Base-by-base conservation (phyloP, 371 early-diverging fungal genomes). In the Apophysomyces ossiformis region DNA sequence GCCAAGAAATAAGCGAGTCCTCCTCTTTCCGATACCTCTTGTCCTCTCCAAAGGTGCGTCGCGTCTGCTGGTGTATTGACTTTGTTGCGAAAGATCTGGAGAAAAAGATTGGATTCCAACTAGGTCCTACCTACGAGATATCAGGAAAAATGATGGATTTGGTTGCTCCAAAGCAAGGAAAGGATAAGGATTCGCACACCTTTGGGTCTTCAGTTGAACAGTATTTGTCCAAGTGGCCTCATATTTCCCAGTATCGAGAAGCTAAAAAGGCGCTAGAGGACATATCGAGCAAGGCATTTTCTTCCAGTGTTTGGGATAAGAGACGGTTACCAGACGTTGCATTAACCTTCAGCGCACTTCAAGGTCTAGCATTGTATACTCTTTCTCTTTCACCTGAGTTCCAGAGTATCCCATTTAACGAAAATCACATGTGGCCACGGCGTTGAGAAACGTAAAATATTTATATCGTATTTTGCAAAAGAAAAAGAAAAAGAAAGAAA, bases 51-150 rank as follows among this genome's bases (percentile, higher is more conserved):
- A 37, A 47, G 3, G 58, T 81, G 0, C 45, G 61, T 0, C 71
- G 82, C 4, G 56, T 78, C 2, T 44, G 64, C 13, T 81, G 78
- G 79, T 72, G 57, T 6, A 62, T 72, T 0, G 58, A 54, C 1
- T 63, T 56, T 9, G 50, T 76, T n/a, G 57, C 58, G 13, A 45
- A 63, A 0, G 57, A 50, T 2, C 38, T 75, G 13, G 41, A 68
- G 16, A 38, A 69, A 6, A 44, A 26, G 5, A 36, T 79, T 1
- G 77, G 72, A 1, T 72, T 75, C n/a, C 4, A 47, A 1, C 26
- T 75, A 13, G 76, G 74, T 4, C 65, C 62, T 1, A 32, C 45
- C n/a, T 38, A 71, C 0, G 80, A 74, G 60, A 36, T 81, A 5
- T 41, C 65, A 5, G 0, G 7, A 0, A 65, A 68, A 37, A 43